phyloP scores from a whole-genome alignment of 176 grass and related monocot species.

The Zea luxurians region DNA sequence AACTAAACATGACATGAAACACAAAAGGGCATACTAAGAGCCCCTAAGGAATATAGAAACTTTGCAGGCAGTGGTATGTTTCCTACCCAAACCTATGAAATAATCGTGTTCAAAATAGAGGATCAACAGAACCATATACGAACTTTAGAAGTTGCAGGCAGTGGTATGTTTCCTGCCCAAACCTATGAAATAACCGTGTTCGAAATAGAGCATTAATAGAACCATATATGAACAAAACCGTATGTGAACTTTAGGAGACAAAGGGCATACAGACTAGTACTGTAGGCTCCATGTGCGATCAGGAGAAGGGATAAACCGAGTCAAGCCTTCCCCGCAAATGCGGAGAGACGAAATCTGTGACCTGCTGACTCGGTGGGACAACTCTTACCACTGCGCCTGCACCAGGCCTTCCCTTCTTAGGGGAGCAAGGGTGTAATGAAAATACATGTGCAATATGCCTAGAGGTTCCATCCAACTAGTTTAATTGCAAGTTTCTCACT shows the following conservation, averaged over 20 bases:
- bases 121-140: constrained; percentile 5
- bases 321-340: too few species aligned
- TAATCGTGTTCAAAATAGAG: not conserved
- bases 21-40: not conserved
- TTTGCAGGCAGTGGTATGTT: not conserved
- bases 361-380: too few species aligned
- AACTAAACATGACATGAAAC: not conserved
- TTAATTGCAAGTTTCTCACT: constrained; percentile 19
- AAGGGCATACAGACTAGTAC: too few species aligned
- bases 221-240: not conserved
- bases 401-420: not conserved
- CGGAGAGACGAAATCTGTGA: too few species aligned
- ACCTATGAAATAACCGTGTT: not conserved
- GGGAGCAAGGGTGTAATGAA: not conserved
- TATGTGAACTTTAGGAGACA: too few species aligned
- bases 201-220: not conserved
- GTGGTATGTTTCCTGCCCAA: not conserved
- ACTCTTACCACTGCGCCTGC: too few species aligned
- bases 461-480: not conserved
- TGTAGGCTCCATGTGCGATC: too few species aligned
- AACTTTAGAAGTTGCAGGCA: not conserved
- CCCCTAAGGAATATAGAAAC: not conserved
- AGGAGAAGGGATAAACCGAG: too few species aligned
- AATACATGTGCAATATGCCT: constrained; percentile 28
- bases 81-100: not conserved